Evolutionary conservation across 2,329 filamentous ascomycete genomes (phyloP).

Genomic region (Talaromyces rugulosus): DNA sequence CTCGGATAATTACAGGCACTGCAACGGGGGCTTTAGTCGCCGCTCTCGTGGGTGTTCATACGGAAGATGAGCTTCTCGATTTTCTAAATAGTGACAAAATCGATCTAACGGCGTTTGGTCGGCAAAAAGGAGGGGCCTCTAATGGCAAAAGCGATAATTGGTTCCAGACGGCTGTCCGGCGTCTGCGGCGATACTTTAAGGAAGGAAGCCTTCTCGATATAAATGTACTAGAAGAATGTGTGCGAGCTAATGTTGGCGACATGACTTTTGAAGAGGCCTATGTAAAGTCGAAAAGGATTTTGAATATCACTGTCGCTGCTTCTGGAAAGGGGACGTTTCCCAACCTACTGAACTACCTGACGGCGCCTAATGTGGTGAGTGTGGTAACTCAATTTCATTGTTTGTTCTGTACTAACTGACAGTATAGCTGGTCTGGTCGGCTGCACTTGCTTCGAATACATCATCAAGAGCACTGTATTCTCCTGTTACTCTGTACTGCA

Average conservation of each 20-base stretch:
- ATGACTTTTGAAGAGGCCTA: constrained; percentile 93
- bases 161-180: constrained; percentile 59
- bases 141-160: constrained; percentile 23
- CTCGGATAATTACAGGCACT: constrained; percentile 86
- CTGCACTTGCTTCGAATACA: constrained; percentile 39
- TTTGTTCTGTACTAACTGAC: not conserved
- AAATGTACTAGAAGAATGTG: constrained; percentile 74
- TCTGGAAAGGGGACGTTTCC: constrained; percentile 71
- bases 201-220: constrained; percentile 84
- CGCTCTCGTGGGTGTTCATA: constrained; percentile 80
- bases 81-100: constrained; percentile 77
- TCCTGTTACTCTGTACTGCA: constrained; percentile 68
- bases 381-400: constrained; percentile 32
- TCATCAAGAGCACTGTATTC: constrained; percentile 61
- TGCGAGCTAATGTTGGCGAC: constrained; percentile 80
- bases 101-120: constrained; percentile 73
- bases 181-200: constrained; percentile 63
- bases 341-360: constrained; percentile 85
- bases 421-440: constrained; percentile 57
- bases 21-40: constrained; percentile 87
- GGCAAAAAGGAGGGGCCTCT: constrained; percentile 17
- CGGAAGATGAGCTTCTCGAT: constrained; percentile 73
- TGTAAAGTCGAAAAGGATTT: constrained; percentile 72
- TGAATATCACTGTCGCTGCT: constrained; percentile 88
- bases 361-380: constrained; percentile 84